Percentiles rank a stretch among this genome's conserved stretches.
Conservation (phyloP, 2,329 filamentous ascomycete species). For the Neonectria sp. region DNA sequence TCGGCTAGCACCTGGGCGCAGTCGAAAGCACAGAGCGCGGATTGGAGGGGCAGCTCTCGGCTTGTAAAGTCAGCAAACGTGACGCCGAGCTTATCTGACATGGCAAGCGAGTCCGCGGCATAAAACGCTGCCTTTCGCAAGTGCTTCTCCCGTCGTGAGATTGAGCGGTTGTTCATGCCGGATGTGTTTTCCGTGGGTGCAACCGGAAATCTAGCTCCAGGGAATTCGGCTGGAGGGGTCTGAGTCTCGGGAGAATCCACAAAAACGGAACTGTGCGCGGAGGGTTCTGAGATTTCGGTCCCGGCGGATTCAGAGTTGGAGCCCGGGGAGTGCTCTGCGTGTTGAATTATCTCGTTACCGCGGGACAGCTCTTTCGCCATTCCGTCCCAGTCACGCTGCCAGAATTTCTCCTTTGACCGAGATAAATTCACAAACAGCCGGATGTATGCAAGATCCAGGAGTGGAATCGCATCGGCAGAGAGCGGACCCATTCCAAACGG, state of each 20-base stretch:
- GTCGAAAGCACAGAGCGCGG: slow-evolving; percentile 92
- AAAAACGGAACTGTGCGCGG: slow-evolving; percentile 62
- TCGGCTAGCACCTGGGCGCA: slow-evolving; percentile 95
- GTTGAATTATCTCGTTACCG: slow-evolving; percentile 81
- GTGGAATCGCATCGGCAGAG: slow-evolving; percentile 90
- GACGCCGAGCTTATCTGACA: slow-evolving; percentile 88
- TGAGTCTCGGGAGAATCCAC: slow-evolving; percentile 68
- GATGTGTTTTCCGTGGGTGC: slow-evolving; percentile 42
- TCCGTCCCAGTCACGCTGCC: slow-evolving; percentile 92
- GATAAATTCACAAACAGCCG: slow-evolving; percentile 94
- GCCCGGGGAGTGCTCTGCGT: slow-evolving; percentile 74
- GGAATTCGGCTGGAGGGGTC: slow-evolving; percentile 63
- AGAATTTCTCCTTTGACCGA: slow-evolving; percentile 92
- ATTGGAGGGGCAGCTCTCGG: slow-evolving; percentile 89
- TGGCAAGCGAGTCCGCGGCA: slow-evolving; percentile 90
- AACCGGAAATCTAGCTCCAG: slow-evolving; percentile 55
- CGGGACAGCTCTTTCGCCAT: slow-evolving; percentile 90
- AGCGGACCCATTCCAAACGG: slow-evolving; percentile 86
- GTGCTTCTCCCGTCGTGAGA: slow-evolving; percentile 85
- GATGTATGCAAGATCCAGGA: slow-evolving; percentile 93
- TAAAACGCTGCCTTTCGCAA: slow-evolving; percentile 96
- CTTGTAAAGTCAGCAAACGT: slow-evolving; percentile 89
- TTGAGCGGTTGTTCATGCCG: slow-evolving; percentile 57
- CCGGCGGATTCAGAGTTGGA: slow-evolving; percentile 62
- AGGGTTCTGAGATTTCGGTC: slow-evolving; percentile 64